Conservation (phyloP, 495 filamentous ascomycete species). For the Aspergillus nanangensis region DNA sequence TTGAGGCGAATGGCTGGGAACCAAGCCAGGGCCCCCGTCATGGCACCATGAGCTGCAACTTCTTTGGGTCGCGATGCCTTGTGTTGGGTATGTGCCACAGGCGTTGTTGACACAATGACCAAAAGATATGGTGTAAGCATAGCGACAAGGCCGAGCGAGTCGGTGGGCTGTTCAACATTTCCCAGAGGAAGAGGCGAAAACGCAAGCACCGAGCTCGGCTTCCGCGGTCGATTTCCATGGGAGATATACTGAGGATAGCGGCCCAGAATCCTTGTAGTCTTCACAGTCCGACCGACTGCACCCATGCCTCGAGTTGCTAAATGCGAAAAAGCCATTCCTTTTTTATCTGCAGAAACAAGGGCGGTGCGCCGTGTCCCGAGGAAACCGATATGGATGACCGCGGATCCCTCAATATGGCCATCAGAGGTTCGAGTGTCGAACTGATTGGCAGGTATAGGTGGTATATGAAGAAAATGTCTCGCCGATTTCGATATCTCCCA, state of each 20-base stretch:
- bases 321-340: conserved; percentile 97
- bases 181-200: conserved; percentile 88
- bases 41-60: conserved; percentile 77
- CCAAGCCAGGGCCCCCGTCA: conserved; percentile 94
- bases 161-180: conserved; percentile 83
- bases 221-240: conserved; percentile 61
- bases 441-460: conserved; percentile 63
- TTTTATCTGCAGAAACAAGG: conserved; percentile 93
- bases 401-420: conserved; percentile 73
- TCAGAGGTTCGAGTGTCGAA: conserved; percentile 63
- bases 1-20: conserved; percentile 95
- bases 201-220: conserved; percentile 91
- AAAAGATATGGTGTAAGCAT: conserved; percentile 94
- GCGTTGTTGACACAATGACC: conserved; percentile 95
- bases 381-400: conserved; percentile 87
- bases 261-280: conserved; percentile 84
- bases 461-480: conserved; percentile 83
- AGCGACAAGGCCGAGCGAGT: conserved; percentile 85
- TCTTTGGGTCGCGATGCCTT: conserved; percentile 89
- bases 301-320: conserved; percentile 89
- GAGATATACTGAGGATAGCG: conserved; percentile 69
- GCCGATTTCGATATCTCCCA: conserved; percentile 85
- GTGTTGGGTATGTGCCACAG: conserved; percentile 91
- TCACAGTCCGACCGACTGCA: conserved; percentile 77
- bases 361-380: conserved; percentile 94